Conservation (phyloP, 2,329 filamentous ascomycete genomes). For the Venturia effusa region DNA sequence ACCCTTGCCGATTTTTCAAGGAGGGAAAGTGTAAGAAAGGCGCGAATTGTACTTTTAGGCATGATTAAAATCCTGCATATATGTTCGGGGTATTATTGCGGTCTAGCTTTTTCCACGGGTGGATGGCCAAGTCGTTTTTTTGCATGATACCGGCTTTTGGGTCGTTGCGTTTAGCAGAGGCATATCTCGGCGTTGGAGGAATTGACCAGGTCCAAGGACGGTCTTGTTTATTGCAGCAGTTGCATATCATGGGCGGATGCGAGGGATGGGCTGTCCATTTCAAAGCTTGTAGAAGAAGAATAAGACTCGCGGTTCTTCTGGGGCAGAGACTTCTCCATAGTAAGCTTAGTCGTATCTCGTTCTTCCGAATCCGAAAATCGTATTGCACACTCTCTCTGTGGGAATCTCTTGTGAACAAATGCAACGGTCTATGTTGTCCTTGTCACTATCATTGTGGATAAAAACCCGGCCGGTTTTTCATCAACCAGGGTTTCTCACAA, state of each 20-base stretch:
- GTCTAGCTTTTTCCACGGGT: not conserved
- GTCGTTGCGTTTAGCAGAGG: not conserved
- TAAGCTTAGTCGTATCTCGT: too few species aligned
- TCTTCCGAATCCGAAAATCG: too few species aligned
- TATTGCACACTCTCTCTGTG: too few species aligned
- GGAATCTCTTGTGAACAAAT: too few species aligned
- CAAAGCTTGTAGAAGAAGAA: too few species aligned
- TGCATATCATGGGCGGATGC: not conserved
- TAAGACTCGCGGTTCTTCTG: too few species aligned
- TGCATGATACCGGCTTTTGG: not conserved
- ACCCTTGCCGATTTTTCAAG: slow-evolving; percentile 57
- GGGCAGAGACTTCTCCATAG: too few species aligned
- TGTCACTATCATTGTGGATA: too few species aligned
- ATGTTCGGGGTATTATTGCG: not conserved
- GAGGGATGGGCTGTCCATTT: not conserved
- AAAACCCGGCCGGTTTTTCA: too few species aligned
- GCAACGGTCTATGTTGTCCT: too few species aligned
- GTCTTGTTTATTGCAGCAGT: not conserved
- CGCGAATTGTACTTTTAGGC: slow-evolving; percentile 63
- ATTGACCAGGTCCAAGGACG: not conserved
- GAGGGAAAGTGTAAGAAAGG: slow-evolving; percentile 64
- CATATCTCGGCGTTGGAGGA: not conserved
- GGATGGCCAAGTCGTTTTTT: not conserved
- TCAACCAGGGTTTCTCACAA: too few species aligned
- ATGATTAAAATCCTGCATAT: slow-evolving; percentile 36